phyloP scores from a whole-genome alignment of 2,329 filamentous ascomycete genomes.

The Coniochaeta sp. region DNA sequence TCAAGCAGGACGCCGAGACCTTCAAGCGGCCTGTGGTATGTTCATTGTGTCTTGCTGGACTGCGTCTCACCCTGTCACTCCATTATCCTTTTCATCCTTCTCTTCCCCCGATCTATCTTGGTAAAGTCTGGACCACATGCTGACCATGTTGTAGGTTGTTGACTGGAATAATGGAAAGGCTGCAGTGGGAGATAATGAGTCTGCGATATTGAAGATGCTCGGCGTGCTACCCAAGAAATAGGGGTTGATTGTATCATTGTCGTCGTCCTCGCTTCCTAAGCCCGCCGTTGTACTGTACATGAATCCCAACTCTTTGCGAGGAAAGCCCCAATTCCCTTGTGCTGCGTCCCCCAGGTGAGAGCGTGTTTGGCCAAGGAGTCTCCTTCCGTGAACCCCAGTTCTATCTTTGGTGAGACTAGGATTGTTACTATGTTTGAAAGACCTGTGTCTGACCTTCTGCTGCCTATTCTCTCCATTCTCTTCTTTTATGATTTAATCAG shows the following conservation, averaged over 20 bases:
- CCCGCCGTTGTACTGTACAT: background rate
- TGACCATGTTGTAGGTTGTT: conserved; percentile 46
- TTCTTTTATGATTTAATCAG: too few species aligned
- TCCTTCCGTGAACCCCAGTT: background rate
- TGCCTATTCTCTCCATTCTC: background rate
- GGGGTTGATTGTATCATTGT: background rate
- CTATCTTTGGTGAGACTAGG: background rate
- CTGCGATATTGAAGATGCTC: conserved; percentile 80
- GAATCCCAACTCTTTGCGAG: background rate
- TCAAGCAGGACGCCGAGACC: conserved; percentile 59
- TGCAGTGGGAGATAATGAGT: conserved; percentile 71
- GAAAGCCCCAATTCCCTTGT: background rate
- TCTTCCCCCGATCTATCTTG: background rate
- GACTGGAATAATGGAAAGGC: conserved; percentile 92
- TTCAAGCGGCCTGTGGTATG: conserved; percentile 75
- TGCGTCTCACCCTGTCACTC: background rate
- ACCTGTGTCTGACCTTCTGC: too few species aligned
- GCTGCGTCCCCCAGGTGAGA: background rate
- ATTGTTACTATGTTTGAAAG: background rate
- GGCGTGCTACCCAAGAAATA: conserved; percentile 36
- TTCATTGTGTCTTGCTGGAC: conserved; percentile 12
- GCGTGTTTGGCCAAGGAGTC: background rate
- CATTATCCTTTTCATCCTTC: background rate
- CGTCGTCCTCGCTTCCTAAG: background rate
- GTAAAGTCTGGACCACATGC: background rate